Percentiles rank a stretch among this genome's conserved stretches.
Conservation (phyloP, 139 green algal genomes). For the Medakamo hakoo region DNA sequence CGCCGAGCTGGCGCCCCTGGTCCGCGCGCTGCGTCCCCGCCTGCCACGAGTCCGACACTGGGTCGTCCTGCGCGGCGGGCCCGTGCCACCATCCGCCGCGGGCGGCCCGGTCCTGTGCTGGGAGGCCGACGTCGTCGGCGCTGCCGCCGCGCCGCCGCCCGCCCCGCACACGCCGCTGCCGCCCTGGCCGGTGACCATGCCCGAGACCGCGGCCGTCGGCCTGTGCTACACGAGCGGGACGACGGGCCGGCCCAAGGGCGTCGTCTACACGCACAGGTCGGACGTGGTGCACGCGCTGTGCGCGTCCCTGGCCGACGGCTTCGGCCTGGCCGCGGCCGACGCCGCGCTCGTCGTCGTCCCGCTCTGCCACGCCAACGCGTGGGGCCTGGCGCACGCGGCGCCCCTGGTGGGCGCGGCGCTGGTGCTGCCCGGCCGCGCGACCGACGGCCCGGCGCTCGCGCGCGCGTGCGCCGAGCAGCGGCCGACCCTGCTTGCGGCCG, state of each 20-base stretch:
- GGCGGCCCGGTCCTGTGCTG: background rate
- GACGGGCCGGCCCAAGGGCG: constrained; percentile 36
- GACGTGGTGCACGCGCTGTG: constrained; percentile 58
- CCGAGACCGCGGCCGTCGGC: constrained; percentile 45
- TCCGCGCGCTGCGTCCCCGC: constrained; percentile 12
- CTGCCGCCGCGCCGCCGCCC: background rate
- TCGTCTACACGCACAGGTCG: constrained; percentile 55
- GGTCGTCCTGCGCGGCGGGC: constrained; percentile 33
- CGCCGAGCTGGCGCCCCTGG: constrained; percentile 23
- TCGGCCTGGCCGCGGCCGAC: constrained; percentile 20
- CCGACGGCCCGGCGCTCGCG: background rate
- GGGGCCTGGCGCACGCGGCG: constrained; percentile 43
- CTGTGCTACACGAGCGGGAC: constrained; percentile 68
- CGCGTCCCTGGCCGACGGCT: constrained; percentile 15
- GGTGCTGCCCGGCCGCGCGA: constrained; percentile 39
- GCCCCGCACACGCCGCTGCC: constrained; percentile 6
- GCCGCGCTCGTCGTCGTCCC: constrained; percentile 45
- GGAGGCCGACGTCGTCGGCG: background rate
- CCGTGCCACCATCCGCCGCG: background rate
- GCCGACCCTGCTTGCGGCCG: constrained; percentile 32
- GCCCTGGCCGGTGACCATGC: constrained; percentile 9
- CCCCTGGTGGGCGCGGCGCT: constrained; percentile 48
- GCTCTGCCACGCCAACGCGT: constrained; percentile 52
- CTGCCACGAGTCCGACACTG: constrained; percentile 14
- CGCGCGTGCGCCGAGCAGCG: constrained; percentile 20